phyloP scores from a whole-genome alignment of 2,329 filamentous ascomycete genomes.

The Fusarium ambrosium region DNA sequence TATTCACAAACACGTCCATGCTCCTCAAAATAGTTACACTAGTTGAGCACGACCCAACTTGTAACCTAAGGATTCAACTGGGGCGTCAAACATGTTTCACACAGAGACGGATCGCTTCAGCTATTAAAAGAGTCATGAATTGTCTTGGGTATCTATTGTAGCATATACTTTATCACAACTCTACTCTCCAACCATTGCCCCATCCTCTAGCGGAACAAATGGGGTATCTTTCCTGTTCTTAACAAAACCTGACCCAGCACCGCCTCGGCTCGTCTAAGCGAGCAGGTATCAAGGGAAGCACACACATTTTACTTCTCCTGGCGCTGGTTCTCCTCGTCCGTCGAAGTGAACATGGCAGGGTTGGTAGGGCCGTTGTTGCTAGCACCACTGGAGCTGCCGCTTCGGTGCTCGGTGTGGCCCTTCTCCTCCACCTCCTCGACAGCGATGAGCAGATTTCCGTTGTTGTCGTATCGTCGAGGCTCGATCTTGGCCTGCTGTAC shows the following conservation, averaged over 20 bases:
- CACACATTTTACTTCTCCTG: constrained; percentile 21
- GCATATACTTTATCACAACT: constrained; percentile 16
- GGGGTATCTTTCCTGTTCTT: constrained; percentile 14
- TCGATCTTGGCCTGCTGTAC: constrained; percentile 59
- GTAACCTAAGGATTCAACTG: not conserved
- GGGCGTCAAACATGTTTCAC: not conserved
- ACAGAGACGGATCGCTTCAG: not conserved
- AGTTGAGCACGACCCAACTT: not conserved
- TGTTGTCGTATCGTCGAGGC: constrained; percentile 69
- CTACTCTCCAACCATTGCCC: not conserved
- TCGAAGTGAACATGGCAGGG: constrained; percentile 47
- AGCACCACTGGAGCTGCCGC: constrained; percentile 46
- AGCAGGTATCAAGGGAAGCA: not conserved
- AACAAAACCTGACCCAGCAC: not conserved
- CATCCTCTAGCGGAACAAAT: not conserved
- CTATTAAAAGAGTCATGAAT: constrained; percentile 6
- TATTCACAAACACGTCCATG: not conserved
- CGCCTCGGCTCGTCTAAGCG: not conserved
- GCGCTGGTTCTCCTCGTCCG: constrained; percentile 54
- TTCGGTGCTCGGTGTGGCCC: constrained; percentile 46
- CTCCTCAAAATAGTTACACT: not conserved
- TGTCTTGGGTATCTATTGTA: constrained; percentile 32
- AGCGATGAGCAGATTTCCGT: constrained; percentile 68
- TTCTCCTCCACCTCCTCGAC: constrained; percentile 59
- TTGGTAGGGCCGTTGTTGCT: constrained; percentile 33